phyloP scores from a whole-genome alignment of 2,329 filamentous ascomycete species.

The Eutypella sp. region DNA sequence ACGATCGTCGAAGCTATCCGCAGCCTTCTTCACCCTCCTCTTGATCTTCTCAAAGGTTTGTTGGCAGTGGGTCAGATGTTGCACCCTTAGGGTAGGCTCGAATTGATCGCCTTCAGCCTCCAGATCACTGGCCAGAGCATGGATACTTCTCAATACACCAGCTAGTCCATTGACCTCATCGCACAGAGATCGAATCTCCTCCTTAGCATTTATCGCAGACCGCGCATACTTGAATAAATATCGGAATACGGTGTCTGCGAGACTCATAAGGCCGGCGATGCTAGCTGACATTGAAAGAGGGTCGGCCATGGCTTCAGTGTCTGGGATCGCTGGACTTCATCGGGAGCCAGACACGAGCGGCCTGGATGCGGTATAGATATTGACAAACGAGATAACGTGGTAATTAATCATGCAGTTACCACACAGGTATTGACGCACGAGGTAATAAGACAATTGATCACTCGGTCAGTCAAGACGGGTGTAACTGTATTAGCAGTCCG shows the following conservation, averaged over 20 bases:
- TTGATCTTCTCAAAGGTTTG: slow-evolving; percentile 11
- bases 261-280: slow-evolving; percentile 24
- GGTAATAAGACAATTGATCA: too few species aligned
- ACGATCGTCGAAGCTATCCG: not conserved
- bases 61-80: slow-evolving; percentile 11
- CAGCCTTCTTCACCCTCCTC: slow-evolving; percentile 11
- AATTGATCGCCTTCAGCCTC: slow-evolving; percentile 7
- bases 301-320: slow-evolving; percentile 10
- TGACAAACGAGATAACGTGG: too few species aligned
- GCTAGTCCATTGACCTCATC: slow-evolving; percentile 12
- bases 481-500: too few species aligned
- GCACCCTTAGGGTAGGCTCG: slow-evolving; percentile 5
- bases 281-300: slow-evolving; percentile 22
- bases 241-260: slow-evolving; percentile 20
- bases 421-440: too few species aligned
- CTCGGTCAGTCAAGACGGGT: too few species aligned
- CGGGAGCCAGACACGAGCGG: too few species aligned
- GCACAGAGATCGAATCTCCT: slow-evolving; percentile 16
- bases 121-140: slow-evolving; percentile 11
- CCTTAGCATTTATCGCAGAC: slow-evolving; percentile 14
- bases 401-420: too few species aligned
- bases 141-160: slow-evolving; percentile 17
- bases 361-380: too few species aligned
- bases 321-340: too few species aligned
- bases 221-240: slow-evolving; percentile 19